These are phyloP conservation scores for Raphidocelis subcapitata DNA, from an alignment of 139 green algal genomes.

Conservation along the genomic window DNA sequence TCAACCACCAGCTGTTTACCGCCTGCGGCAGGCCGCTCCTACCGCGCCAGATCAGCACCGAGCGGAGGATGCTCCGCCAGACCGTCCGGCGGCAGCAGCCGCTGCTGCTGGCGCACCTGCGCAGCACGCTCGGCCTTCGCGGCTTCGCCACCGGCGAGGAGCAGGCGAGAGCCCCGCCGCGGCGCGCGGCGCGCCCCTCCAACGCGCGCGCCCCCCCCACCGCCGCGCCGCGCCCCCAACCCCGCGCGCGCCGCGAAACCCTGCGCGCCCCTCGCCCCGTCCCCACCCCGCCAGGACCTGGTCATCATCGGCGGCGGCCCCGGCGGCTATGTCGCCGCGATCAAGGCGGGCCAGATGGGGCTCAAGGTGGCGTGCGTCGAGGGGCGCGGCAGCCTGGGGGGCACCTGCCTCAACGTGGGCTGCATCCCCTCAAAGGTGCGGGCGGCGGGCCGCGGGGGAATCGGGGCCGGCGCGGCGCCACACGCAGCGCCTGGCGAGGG, in stretches of 20 bases:
- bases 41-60: too few relatives aligned
- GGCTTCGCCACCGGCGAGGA: constrained; percentile 24
- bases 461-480: background rate
- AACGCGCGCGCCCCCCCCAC: background rate
- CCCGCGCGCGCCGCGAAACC: background rate
- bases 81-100: background rate
- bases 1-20: too few relatives aligned
- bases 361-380: constrained; percentile 96
- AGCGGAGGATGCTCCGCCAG: constrained; percentile 8
- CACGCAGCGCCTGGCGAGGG: background rate
- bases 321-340: constrained; percentile 97
- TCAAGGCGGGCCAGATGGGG: constrained; percentile 97
- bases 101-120: constrained; percentile 8
- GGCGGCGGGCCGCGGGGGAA: background rate
- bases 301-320: constrained; percentile 96
- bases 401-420: constrained; percentile 98
- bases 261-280: background rate
- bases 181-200: background rate
- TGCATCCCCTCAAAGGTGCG: constrained; percentile 95
- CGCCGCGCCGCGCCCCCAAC: background rate
- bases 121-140: constrained; percentile 2
- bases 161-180: constrained; percentile 6
- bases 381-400: constrained; percentile 87
- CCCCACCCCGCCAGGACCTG: constrained; percentile 72
- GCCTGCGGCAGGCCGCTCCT: too few relatives aligned